Percentiles rank a stretch among this genome's conserved stretches.
Evolutionary conservation across 1,284 basidiomycete genomes (phyloP).

Genomic region (Spongiforma sp.): DNA sequence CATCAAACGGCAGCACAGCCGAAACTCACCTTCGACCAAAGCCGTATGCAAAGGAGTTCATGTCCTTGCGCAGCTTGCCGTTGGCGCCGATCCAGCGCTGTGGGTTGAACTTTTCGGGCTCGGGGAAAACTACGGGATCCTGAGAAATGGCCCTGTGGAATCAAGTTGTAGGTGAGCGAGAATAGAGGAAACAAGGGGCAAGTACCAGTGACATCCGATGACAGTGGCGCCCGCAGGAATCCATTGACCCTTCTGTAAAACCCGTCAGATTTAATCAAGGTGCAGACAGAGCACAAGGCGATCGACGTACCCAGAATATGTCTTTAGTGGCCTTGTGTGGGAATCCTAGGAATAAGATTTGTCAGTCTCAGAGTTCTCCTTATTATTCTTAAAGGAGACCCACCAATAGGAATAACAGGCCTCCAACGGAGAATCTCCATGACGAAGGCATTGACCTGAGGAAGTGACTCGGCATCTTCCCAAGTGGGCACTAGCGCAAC

Average conservation of each 20-base stretch:
- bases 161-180: neutral
- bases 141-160: constrained; percentile 51
- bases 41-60: constrained; percentile 60
- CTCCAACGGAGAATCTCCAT: constrained; percentile 39
- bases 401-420: constrained; percentile 33
- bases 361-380: neutral
- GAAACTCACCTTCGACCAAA: constrained; percentile 55
- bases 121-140: constrained; percentile 60
- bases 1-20: too few relatives aligned
- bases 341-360: constrained; percentile 50
- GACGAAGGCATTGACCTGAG: constrained; percentile 34
- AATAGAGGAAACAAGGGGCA: fast-evolving
- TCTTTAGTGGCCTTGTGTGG: constrained; percentile 62
- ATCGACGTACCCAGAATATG: too few relatives aligned
- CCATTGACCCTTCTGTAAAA: constrained; percentile 53
- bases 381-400: neutral
- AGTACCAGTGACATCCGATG: constrained; percentile 62
- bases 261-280: too few relatives aligned
- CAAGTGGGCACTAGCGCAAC: constrained; percentile 35
- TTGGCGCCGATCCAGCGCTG: constrained; percentile 58
- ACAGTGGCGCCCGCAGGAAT: constrained; percentile 65
- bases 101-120: constrained; percentile 64
- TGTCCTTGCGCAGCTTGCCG: constrained; percentile 53
- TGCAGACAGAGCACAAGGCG: too few relatives aligned
- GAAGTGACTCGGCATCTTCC: constrained; percentile 26